Percentiles rank a stretch among this genome's conserved stretches.
Conservation (phyloP, 2,329 filamentous ascomycete genomes). For the Dothistroma septosporum region DNA sequence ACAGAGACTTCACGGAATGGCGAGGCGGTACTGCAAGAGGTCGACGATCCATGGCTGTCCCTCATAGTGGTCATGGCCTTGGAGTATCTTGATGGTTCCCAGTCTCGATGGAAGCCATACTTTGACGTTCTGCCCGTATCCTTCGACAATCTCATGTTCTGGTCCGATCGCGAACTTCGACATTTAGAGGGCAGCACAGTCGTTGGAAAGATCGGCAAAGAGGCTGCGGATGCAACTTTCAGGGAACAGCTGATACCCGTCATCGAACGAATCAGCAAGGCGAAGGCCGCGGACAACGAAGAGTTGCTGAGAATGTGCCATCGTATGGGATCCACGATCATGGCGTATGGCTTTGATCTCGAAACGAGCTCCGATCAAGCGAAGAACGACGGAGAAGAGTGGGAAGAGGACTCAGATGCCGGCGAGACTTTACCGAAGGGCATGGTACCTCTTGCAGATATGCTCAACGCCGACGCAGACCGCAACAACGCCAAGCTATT, state of each 20-base stretch:
- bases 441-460: constrained; percentile 87
- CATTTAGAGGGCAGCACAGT: constrained; percentile 74
- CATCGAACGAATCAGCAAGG: constrained; percentile 40
- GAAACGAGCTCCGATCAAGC: constrained; percentile 51
- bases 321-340: constrained; percentile 80
- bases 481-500: constrained; percentile 69
- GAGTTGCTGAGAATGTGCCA: constrained; percentile 60
- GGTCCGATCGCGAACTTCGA: constrained; percentile 65
- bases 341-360: constrained; percentile 90
- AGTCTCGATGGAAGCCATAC: constrained; percentile 73
- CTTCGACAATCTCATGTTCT: constrained; percentile 91
- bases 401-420: constrained; percentile 44
- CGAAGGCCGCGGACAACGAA: constrained; percentile 35
- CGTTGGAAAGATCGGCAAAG: constrained; percentile 70
- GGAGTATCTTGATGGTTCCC: constrained; percentile 58
- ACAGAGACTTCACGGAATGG: constrained; percentile 67
- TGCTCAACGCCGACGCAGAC: constrained; percentile 82
- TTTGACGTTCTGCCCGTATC: constrained; percentile 65
- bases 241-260: constrained; percentile 53
- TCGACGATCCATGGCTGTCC: constrained; percentile 48
- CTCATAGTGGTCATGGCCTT: constrained; percentile 77
- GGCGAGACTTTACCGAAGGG: constrained; percentile 56
- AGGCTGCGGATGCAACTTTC: constrained; percentile 67
- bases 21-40: constrained; percentile 31
- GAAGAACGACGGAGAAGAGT: constrained; percentile 51